Conservation (phyloP, 352 stramenopile genomes). For the Thraustotheca clavata region DNA sequence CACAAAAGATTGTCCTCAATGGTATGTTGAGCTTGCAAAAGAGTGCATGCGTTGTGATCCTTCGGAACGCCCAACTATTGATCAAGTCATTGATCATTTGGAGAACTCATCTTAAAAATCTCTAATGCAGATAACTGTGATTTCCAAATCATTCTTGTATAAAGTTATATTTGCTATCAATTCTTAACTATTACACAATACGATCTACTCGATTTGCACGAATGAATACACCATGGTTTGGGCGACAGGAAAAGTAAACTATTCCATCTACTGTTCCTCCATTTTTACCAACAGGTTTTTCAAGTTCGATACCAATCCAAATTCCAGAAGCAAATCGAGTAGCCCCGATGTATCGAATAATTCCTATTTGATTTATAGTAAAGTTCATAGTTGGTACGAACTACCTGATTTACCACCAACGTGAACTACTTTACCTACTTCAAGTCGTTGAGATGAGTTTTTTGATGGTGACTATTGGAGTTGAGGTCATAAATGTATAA, state of each 20-base stretch:
- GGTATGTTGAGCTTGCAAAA: neutral
- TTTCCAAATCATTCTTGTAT: neutral
- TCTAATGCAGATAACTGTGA: neutral
- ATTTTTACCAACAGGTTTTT: constrained; percentile 51
- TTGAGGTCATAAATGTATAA: neutral
- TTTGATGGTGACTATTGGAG: neutral
- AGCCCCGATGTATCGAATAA: constrained; percentile 59
- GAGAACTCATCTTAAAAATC: no score
- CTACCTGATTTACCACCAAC: neutral
- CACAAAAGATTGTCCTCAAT: neutral
- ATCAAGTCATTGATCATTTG: neutral
- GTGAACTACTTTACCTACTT: neutral
- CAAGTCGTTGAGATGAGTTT: neutral
- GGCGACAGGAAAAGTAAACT: constrained; percentile 51
- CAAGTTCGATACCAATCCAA: constrained; percentile 72
- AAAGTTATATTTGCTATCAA: no score
- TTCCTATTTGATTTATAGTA: constrained; percentile 22
- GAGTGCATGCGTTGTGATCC: neutral
- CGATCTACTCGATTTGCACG: constrained; percentile 48
- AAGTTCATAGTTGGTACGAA: neutral
- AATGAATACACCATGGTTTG: constrained; percentile 59
- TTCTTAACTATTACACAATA: constrained; percentile 20
- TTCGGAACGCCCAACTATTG: neutral
- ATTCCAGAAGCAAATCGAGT: constrained; percentile 47
- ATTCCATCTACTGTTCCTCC: constrained; percentile 45